Conservation (phyloP, 805 yeast genomes). For the Ascoidea rubescens region DNA sequence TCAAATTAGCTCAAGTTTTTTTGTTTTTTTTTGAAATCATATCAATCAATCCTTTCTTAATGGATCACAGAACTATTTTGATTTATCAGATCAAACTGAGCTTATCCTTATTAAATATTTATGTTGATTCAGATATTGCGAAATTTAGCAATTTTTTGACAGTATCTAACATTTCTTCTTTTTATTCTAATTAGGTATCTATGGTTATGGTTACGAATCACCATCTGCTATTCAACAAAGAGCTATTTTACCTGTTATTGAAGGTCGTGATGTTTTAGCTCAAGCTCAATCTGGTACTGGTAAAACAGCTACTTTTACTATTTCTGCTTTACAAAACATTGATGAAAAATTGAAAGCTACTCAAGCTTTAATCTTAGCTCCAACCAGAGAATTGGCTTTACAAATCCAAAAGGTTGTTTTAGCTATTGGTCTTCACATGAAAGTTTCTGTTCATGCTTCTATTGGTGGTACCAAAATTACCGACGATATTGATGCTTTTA, state of each 20-base stretch:
- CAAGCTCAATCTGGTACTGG: constrained; percentile 90
- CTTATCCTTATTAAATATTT: neutral
- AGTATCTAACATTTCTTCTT: too few species aligned
- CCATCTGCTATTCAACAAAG: constrained; percentile 77
- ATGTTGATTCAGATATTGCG: constrained; percentile 22
- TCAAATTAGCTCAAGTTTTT: too few species aligned
- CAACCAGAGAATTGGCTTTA: constrained; percentile 93
- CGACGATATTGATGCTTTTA: constrained; percentile 76
- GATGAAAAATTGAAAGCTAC: constrained; percentile 62
- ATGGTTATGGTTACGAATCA: constrained; percentile 68
- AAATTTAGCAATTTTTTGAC: too few species aligned
- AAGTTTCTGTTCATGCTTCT: constrained; percentile 87
- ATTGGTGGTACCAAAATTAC: constrained; percentile 91
- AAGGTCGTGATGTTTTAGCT: constrained; percentile 50
- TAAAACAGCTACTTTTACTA: constrained; percentile 79
- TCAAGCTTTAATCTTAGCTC: constrained; percentile 90
- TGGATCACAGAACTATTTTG: too few species aligned
- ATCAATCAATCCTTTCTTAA: too few species aligned
- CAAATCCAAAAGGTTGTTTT: constrained; percentile 92
- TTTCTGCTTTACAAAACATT: constrained; percentile 61
- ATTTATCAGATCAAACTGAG: neutral
- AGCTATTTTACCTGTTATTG: constrained; percentile 66
- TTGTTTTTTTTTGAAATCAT: too few species aligned
- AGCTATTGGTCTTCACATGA: constrained; percentile 83
- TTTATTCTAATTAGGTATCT: constrained; percentile 38